These are phyloP conservation scores for Ceratocystiopsis sp. DNA, from an alignment of 2,329 filamentous ascomycete genomes.

Conservation along the genomic window DNA sequence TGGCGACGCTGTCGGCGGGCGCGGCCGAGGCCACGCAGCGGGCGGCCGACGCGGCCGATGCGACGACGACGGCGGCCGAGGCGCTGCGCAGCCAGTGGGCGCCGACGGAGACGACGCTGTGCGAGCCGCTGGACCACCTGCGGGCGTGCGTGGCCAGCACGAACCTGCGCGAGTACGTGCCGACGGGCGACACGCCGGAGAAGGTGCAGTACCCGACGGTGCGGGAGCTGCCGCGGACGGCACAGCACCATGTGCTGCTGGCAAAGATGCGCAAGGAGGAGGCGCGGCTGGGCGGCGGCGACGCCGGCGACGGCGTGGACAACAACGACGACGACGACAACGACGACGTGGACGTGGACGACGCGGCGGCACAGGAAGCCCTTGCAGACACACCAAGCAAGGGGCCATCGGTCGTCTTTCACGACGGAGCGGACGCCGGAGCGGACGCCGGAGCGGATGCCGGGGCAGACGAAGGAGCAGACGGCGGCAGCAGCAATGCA, in stretches of 20 bases:
- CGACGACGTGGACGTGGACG: neutral
- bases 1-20: slow-evolving; percentile 51
- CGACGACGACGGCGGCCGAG: slow-evolving; percentile 44
- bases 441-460: too few relatives aligned
- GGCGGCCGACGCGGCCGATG: slow-evolving; percentile 49
- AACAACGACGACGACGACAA: slow-evolving; percentile 1
- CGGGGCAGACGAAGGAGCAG: too few relatives aligned
- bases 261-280: slow-evolving; percentile 9
- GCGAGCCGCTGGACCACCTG: slow-evolving; percentile 53
- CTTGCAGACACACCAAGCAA: too few relatives aligned
- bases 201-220: slow-evolving; percentile 72
- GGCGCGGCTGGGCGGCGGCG: neutral
- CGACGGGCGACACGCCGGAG: slow-evolving; percentile 74
- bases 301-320: neutral
- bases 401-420: too few relatives aligned
- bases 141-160: slow-evolving; percentile 49
- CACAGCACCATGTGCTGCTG: slow-evolving; percentile 24
- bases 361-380: slow-evolving; percentile 2
- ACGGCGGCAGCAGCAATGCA: too few relatives aligned
- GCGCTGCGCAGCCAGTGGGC: slow-evolving; percentile 43
- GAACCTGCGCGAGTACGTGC: slow-evolving; percentile 59
- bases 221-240: slow-evolving; percentile 58
- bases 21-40: slow-evolving; percentile 52
- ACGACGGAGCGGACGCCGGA: neutral
- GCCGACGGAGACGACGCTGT: slow-evolving; percentile 41